These are phyloP conservation scores for Panicum miliaceum DNA, from an alignment of 176 grass and related monocot genomes.

Conservation along the genomic window DNA sequence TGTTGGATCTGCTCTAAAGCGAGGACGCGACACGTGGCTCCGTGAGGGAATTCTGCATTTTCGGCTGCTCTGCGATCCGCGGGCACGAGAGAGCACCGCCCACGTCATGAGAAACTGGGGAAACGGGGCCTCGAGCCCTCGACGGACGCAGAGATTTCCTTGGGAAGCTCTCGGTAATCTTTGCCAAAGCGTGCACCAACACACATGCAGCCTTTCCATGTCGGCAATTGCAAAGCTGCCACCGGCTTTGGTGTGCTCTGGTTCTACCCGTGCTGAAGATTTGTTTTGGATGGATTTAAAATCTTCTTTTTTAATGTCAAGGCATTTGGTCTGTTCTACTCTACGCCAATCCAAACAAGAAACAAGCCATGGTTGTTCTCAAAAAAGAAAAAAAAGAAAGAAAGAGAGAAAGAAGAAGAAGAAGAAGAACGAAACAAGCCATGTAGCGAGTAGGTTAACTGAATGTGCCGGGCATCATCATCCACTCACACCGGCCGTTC, in stretches of 20 bases:
- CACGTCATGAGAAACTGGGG: background rate
- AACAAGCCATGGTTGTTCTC: no score
- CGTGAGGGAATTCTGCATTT: background rate
- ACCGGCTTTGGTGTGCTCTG: background rate
- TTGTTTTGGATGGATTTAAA: background rate
- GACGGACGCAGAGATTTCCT: background rate
- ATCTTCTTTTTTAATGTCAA: background rate
- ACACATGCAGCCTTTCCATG: background rate
- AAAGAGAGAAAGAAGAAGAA: no score
- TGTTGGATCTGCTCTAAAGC: no score
- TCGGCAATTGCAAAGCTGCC: constrained; percentile 7
- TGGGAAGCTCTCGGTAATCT: background rate
- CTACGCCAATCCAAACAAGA: background rate
- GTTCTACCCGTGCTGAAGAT: background rate
- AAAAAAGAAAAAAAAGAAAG: no score
- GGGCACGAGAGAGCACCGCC: background rate
- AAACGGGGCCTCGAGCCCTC: no score
- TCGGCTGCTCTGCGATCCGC: background rate
- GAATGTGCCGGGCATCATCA: background rate
- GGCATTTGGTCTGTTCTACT: background rate
- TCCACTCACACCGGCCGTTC: no score
- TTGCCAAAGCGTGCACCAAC: background rate
- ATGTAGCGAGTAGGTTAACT: background rate
- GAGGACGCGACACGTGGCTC: background rate
- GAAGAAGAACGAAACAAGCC: no score